These are phyloP conservation scores for Phaeosphaeriaceae sp. DNA, from an alignment of 2,329 filamentous ascomycete species.

Conservation along the genomic window DNA sequence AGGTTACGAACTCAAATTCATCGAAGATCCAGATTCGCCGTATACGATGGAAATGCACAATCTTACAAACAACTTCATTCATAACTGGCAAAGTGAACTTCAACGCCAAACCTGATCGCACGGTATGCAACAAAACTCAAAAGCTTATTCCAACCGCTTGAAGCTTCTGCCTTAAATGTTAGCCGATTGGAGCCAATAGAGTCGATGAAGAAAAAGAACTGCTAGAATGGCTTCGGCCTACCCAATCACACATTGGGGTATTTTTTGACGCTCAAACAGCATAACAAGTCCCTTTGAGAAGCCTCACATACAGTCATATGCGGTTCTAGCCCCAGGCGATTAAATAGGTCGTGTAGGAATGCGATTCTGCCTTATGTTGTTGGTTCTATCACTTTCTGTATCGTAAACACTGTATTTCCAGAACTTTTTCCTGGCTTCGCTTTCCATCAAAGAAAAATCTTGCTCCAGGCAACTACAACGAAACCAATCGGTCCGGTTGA, in stretches of 20 bases:
- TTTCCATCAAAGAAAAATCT: background rate
- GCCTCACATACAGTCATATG: too few species aligned
- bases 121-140: background rate
- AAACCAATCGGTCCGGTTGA: background rate
- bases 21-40: slow-evolving; percentile 36
- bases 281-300: background rate
- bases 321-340: too few species aligned
- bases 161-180: too few species aligned
- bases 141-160: background rate
- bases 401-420: too few species aligned
- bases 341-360: too few species aligned
- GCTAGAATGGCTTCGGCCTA: too few species aligned
- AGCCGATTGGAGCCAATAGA: too few species aligned
- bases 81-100: slow-evolving; percentile 34
- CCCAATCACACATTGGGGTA: too few species aligned
- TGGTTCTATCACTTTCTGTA: too few species aligned
- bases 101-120: background rate
- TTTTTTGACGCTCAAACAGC: background rate
- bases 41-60: slow-evolving; percentile 38
- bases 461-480: background rate
- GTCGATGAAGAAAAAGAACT: too few species aligned
- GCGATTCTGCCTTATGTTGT: too few species aligned
- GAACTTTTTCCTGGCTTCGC: too few species aligned
- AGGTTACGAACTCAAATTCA: slow-evolving; percentile 35
- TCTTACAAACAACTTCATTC: slow-evolving; percentile 36